Base-by-base conservation (phyloP, 2,329 filamentous ascomycete species). In the Aureobasidium subglaciale region DNA sequence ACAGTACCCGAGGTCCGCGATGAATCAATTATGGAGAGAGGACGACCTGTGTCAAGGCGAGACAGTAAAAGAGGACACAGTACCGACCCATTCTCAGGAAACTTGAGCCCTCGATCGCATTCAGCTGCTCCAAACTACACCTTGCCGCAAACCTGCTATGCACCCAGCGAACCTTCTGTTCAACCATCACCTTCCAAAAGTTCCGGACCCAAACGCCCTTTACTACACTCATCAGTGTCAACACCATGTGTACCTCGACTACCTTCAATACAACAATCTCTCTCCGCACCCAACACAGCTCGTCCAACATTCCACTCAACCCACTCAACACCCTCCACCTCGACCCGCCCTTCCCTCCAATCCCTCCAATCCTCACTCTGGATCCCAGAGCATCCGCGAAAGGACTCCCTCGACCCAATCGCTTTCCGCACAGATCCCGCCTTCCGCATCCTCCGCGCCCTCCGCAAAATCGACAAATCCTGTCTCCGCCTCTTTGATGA, bases 361-460 rank as follows among this genome's bases (percentile, higher is more conserved):
- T 9, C 25, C 5, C 35, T 41, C 4, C 49, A 41, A n/a, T 7
- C 46, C 4, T 37, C 46, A 15, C 34, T 24, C 24, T 52, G 32
- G 34, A 13, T 25, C 2, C 34, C 48, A 4, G 20, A 25, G 1
- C 35, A 35, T 8, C 27, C 38, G 8, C 32, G 50, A 5, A 54
- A 54, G 35, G 50, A 54, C 38, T 54, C 50, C 5, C 38, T 54
- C 4, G 50, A 54, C 9, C 50, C 50, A 18, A 18, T 54, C 5
- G 15, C 9, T 9, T 27, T 43, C 27, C 50, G 29, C 8, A 42
- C 38, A 18, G 50, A 54, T 5, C 18, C 20, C 4, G 20, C 38
- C 7, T 34, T 54, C 15, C 50, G 50, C n/a, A 22, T 35, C 18
- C 18, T 54, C 2, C 38, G 37, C 20, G 50, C 50, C 27, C 50